Evolutionary conservation across 805 yeast genomes (phyloP).

Genomic region (Candida hispaniensis): DNA sequence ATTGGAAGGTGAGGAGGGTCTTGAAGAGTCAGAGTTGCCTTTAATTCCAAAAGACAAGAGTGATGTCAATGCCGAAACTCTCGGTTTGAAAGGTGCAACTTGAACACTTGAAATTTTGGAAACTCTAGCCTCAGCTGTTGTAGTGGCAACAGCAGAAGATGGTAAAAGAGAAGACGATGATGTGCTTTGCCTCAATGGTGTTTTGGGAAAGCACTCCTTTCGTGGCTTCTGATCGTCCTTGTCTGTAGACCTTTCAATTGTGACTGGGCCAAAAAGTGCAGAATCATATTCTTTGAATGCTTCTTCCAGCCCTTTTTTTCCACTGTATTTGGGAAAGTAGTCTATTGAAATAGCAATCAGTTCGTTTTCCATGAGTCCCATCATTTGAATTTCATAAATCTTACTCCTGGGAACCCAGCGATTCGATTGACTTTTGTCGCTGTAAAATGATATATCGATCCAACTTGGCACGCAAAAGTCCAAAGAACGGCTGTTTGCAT

Average conservation of each 20-base stretch:
- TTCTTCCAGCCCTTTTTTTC: slow-evolving; percentile 37
- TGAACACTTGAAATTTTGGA: too few relatives aligned
- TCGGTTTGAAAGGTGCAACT: slow-evolving; percentile 8
- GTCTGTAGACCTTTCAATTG: slow-evolving; percentile 4
- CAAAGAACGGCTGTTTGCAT: slow-evolving; percentile 18
- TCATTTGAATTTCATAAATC: slow-evolving; percentile 93
- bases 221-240: too few relatives aligned
- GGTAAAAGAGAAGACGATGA: too few relatives aligned
- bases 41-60: slow-evolving; percentile 7
- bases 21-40: too few relatives aligned
- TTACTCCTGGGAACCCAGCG: slow-evolving; percentile 90
- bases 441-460: slow-evolving; percentile 91
- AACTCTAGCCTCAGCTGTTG: too few relatives aligned
- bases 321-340: slow-evolving; percentile 35
- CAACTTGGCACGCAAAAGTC: slow-evolving; percentile 81
- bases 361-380: slow-evolving; percentile 94
- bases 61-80: slow-evolving; percentile 5
- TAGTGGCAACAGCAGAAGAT: too few relatives aligned
- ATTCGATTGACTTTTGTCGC: slow-evolving; percentile 38
- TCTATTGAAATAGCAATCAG: slow-evolving; percentile 57
- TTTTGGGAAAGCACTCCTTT: too few relatives aligned
- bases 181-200: too few relatives aligned
- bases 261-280: slow-evolving; percentile 6
- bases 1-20: too few relatives aligned
- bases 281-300: slow-evolving; percentile 62